Conservation (phyloP, 768 basidiomycete species). For the Daedaleopsis sinensis region DNA sequence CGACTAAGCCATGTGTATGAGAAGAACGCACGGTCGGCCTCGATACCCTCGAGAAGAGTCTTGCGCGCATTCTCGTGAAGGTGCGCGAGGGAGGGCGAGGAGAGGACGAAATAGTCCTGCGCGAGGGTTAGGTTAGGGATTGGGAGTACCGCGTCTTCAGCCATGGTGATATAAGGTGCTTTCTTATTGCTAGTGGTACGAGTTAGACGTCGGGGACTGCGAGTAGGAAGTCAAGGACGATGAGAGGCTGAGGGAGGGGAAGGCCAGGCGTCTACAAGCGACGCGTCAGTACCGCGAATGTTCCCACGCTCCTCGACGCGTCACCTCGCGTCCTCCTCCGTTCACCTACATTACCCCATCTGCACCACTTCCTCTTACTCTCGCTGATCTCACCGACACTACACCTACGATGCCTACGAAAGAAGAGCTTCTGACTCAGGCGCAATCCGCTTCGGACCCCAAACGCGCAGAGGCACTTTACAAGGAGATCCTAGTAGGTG, state of each 20-base stretch:
- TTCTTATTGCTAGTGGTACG: not conserved
- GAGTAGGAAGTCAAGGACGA: not conserved
- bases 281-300: constrained; percentile 37
- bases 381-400: not conserved
- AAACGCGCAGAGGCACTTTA: constrained; percentile 74
- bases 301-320: constrained; percentile 38
- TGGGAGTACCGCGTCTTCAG: constrained; percentile 82
- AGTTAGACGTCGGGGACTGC: constrained; percentile 1
- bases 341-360: not conserved
- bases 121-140: constrained; percentile 86
- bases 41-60: constrained; percentile 71
- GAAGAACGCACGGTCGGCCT: constrained; percentile 68
- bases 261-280: constrained; percentile 20
- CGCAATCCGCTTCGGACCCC: constrained; percentile 54
- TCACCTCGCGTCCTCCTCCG: constrained; percentile 30
- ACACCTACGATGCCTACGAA: constrained; percentile 32
- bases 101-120: constrained; percentile 77
- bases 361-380: not conserved
- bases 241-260: constrained; percentile 6
- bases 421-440: constrained; percentile 57
- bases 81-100: constrained; percentile 57
- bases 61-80: constrained; percentile 70
- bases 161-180: constrained; percentile 50
- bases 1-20: no score
- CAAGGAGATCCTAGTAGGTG: constrained; percentile 65